Evolutionary conservation across 164 flowering plant species (phyloP).

Genomic region (Vitis amurensis): DNA sequence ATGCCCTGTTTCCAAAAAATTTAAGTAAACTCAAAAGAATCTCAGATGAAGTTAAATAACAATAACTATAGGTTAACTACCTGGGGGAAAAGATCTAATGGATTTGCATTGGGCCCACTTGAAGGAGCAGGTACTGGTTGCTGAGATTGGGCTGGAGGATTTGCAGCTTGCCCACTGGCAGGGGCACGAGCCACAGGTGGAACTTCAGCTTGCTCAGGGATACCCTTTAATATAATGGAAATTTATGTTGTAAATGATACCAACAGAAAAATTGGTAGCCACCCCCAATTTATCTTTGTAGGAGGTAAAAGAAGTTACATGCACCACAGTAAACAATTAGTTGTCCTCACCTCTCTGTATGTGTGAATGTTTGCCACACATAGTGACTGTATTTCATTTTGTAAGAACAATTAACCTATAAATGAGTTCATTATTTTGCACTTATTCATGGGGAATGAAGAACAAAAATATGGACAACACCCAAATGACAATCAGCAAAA

Average conservation of each 20-base stretch:
- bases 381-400: too few species aligned
- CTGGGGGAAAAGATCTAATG: conserved; percentile 94
- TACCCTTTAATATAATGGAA: conserved; percentile 50
- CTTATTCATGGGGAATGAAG: too few species aligned
- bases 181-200: conserved; percentile 60
- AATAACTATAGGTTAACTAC: conserved; percentile 26
- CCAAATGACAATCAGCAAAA: too few species aligned
- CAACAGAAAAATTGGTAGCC: background rate
- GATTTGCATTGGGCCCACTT: conserved; percentile 90
- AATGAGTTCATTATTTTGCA: too few species aligned
- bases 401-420: too few species aligned
- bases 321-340: background rate
- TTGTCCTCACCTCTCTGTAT: too few species aligned
- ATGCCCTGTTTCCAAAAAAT: conserved; percentile 58
- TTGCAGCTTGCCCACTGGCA: conserved; percentile 41
- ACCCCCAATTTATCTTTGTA: background rate
- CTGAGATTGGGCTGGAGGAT: conserved; percentile 47
- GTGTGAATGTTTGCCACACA: too few species aligned
- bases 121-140: conserved; percentile 61
- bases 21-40: background rate
- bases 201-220: conserved; percentile 83
- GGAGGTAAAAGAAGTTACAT: background rate
- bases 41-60: conserved; percentile 1
- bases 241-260: background rate
- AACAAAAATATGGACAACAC: too few species aligned